Evolutionary conservation across 2,329 filamentous ascomycete genomes (phyloP), one percentile per base, ranked within the genome.

Genomic region (Aureobasidium sp.): DNA sequence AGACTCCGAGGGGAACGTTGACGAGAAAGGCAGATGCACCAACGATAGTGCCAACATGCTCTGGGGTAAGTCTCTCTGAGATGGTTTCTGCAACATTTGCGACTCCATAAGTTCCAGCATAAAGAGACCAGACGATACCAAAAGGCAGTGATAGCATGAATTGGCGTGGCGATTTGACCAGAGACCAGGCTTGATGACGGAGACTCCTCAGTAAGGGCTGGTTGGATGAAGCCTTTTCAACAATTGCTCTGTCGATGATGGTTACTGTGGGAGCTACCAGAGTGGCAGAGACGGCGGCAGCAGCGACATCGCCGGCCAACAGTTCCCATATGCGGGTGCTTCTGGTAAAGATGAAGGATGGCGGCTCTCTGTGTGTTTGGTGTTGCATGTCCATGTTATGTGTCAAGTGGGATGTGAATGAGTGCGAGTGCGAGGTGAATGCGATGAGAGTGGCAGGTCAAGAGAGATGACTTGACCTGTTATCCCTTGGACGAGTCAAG

Each of bases 131-230:
- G 27, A 70, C 66, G 42, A 67, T 64, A 37, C 68, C 65, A 57
- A 70, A 69, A 1, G 69, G 68, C 37, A 66, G 68, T 25, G 66
- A 63, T 9, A 64, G 63, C 61, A 71, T 66, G 59, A 70, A 70
- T 1, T 61, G 60, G 29, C 61, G 60, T 19, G 67, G 69, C 35
- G 66, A 64, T n/a, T 62, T 65, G 17, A 67, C 62, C 19, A 67
- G 66, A 45, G 63, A 65, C 8, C 67, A 57, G 7, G 68, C 62
- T 21, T 68, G 66, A 1, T 60, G 62, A 33, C 68, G 51, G 0
- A 65, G 62, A 57, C 64, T 60, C n/a, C 60, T 42, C n/a, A 60
- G n/a, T 17, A 63, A 54, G 1, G 64, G 64, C 17, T 62, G 63
- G 19, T 53, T 63, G 40, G 64, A 67, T 11, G 68, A 62, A 13